phyloP scores from a whole-genome alignment of 148 eudicot species.

The Dianthus caryophyllus region DNA sequence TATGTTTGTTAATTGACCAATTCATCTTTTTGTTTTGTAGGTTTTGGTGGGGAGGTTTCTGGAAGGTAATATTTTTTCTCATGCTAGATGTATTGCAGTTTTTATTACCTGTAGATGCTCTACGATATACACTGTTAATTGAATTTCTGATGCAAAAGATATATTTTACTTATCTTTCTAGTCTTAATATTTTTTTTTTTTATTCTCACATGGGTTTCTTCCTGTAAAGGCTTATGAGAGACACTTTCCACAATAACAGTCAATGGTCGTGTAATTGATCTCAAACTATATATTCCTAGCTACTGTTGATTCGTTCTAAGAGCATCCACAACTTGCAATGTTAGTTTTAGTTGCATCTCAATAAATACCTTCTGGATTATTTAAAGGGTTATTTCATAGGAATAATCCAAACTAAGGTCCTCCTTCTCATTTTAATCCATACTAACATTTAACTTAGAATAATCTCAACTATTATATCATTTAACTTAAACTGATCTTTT shows the following conservation, averaged over 20 bases:
- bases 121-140: background rate
- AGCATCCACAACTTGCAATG: background rate
- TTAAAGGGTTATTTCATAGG: too few species aligned
- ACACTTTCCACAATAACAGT: background rate
- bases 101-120: background rate
- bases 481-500: too few species aligned
- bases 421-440: too few species aligned
- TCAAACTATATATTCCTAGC: background rate
- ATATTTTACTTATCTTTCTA: background rate
- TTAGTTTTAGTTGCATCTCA: background rate
- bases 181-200: background rate
- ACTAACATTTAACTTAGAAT: too few species aligned
- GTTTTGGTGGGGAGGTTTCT: constrained; percentile 99
- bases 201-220: background rate
- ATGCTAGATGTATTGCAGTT: constrained; percentile 12
- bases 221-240: background rate
- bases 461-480: too few species aligned
- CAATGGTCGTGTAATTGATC: background rate
- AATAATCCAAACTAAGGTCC: too few species aligned
- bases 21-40: constrained; percentile 36
- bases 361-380: background rate
- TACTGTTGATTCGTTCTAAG: background rate
- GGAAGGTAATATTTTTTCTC: constrained; percentile 61
- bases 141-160: too few species aligned
- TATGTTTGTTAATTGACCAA: constrained; percentile 15